Base-by-base conservation (phyloP, 2,329 filamentous ascomycete species). In the Penicillium sp. region DNA sequence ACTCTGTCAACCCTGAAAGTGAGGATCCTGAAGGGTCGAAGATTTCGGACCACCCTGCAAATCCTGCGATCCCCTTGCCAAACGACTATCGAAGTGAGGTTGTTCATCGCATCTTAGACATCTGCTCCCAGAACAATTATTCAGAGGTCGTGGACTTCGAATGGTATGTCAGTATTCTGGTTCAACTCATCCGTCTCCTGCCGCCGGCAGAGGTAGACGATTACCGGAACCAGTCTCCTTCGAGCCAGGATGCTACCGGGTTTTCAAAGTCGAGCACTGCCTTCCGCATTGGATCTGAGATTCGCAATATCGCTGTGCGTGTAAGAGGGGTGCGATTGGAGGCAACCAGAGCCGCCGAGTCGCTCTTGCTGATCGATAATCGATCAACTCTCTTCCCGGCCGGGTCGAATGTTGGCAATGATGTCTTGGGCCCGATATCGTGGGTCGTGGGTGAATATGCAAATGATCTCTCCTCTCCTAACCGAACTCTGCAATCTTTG, bases 381-480 rank as follows among this genome's bases (percentile, higher is more conserved):
- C 79, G 78, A 63, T 83, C 85, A 62, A 85, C 77, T 60, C 86
- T 86, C 63, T 86, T 85, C 63, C 81, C 84, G 4, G 65, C 74
- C 5, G 78, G 80, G 49, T 81, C 81, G 4, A 81, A 77, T 54
- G 79, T 82, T 31, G 82, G 82, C 12, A 76, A 80, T 63, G 88
- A 88, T 10, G 88, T 92, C 2, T 80, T 99, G 2, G 87, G 87
- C 52, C 89, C 91, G 8, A 84, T 91, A 10, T 86, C 89, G 3
- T 99, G 93, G 91, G 84, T 97, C 35, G 86, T 91, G 28, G 95
- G 95, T 52, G 95, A 99, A 78, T 98, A 91, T 75, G 86, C 92
- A 5, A 80, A 83, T n/a, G 84, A 89, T 67, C 80, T 97, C 10
- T 79, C 84, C 1, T 84, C 86, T 14, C 86, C 92, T 1, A 87